phyloP scores from a whole-genome alignment of 192 early-diverging fungal species.

The Cetraspora pellucida region DNA sequence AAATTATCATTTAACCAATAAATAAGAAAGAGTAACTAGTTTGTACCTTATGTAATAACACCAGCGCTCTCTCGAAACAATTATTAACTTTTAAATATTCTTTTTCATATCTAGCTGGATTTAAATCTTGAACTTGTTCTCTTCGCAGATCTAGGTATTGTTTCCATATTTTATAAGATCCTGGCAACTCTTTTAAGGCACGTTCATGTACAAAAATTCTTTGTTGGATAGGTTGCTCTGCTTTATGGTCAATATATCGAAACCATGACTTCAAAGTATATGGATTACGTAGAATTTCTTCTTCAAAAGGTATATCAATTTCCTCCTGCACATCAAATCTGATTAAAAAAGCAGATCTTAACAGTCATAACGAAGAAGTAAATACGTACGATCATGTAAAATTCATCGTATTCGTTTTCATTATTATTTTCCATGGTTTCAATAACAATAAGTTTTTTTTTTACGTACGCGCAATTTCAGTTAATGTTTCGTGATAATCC shows the following conservation, averaged over 20 bases:
- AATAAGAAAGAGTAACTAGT: not conserved
- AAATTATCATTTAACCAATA: not conserved
- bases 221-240: conserved; percentile 43
- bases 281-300: conserved; percentile 67
- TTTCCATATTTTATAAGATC: conserved; percentile 97
- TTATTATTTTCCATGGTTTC: not conserved
- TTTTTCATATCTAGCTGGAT: conserved; percentile 55
- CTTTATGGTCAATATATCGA: conserved; percentile 89
- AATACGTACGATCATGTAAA: conserved; percentile 16
- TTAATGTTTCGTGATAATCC: too few relatives aligned
- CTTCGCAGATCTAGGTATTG: conserved; percentile 75
- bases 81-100: conserved; percentile 69
- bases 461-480: too few relatives aligned
- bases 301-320: conserved; percentile 68
- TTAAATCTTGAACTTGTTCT: conserved; percentile 48
- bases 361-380: not conserved
- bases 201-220: conserved; percentile 83
- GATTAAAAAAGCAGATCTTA: not conserved
- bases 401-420: not conserved
- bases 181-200: conserved; percentile 83
- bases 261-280: conserved; percentile 81
- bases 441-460: not conserved
- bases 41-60: conserved; percentile 84
- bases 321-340: conserved; percentile 43
- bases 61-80: conserved; percentile 85